A percentile compares a stretch with the other conserved stretches of the same genome.
Evolutionary conservation across 768 basidiomycete genomes (phyloP).

Genomic region (Cyathus striatus): DNA sequence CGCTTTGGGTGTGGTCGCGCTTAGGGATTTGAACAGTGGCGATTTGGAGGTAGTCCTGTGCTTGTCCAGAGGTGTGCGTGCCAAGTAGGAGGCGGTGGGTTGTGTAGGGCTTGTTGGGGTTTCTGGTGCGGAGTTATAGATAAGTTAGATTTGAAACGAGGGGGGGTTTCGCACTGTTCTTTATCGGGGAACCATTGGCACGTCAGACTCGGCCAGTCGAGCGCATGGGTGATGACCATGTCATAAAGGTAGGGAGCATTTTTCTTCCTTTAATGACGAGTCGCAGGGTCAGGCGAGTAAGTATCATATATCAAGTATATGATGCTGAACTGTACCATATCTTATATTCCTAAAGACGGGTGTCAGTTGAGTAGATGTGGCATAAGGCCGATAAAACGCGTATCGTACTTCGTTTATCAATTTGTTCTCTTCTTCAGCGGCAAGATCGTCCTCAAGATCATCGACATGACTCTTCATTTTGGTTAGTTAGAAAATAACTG

Average conservation of each 20-base stretch:
- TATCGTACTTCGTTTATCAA: slow-evolving; percentile 74
- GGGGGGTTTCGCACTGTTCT: slow-evolving; percentile 62
- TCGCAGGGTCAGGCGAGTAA: slow-evolving; percentile 1
- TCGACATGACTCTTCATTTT: slow-evolving; percentile 50
- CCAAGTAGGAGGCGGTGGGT: slow-evolving; percentile 92
- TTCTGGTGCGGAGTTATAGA: slow-evolving; percentile 39
- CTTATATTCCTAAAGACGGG: slow-evolving; percentile 65
- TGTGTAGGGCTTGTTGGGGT: slow-evolving; percentile 89
- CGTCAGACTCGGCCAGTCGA: slow-evolving; percentile 97
- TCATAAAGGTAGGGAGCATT: slow-evolving; percentile 98
- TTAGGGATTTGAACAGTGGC: slow-evolving; percentile 93
- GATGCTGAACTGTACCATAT: slow-evolving; percentile 63
- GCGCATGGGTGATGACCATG: slow-evolving; percentile 92
- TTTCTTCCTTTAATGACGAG: slow-evolving; percentile 65
- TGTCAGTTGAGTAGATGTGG: neutral
- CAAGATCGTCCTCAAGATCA: slow-evolving; percentile 75
- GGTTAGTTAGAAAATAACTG: neutral
- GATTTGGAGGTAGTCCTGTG: slow-evolving; percentile 93
- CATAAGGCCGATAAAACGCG: slow-evolving; percentile 10
- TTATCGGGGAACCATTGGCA: slow-evolving; percentile 99
- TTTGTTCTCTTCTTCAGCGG: slow-evolving; percentile 84
- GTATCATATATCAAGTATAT: neutral
- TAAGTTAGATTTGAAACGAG: neutral
- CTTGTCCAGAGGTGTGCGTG: slow-evolving; percentile 94
- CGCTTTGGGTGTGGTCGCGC: slow-evolving; percentile 53